phyloP scores from a whole-genome alignment of 371 early-diverging fungal species.

The Lichtheimia ramosa region DNA sequence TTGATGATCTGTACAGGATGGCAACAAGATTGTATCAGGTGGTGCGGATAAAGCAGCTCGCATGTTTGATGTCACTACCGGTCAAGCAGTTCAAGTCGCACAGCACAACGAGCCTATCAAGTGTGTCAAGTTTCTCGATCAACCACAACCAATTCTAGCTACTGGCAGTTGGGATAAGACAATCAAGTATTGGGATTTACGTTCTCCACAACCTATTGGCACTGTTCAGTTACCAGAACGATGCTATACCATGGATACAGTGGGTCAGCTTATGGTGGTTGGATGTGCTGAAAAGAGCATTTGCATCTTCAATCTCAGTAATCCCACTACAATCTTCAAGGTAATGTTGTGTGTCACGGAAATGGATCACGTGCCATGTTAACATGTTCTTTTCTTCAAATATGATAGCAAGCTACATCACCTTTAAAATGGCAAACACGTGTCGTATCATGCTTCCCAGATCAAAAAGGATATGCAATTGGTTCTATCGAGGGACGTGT shows the following conservation, averaged over 20 bases:
- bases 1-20: slow-evolving; percentile 60
- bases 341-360: slow-evolving; percentile 19
- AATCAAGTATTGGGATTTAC: slow-evolving; percentile 87
- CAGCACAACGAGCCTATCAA: slow-evolving; percentile 84
- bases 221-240: slow-evolving; percentile 78
- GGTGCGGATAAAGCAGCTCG: slow-evolving; percentile 86
- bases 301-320: slow-evolving; percentile 69
- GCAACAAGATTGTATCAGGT: slow-evolving; percentile 82
- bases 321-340: slow-evolving; percentile 71
- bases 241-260: slow-evolving; percentile 83
- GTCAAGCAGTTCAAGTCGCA: slow-evolving; percentile 80
- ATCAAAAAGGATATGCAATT: slow-evolving; percentile 83
- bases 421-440: slow-evolving; percentile 91
- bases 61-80: slow-evolving; percentile 77
- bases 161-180: slow-evolving; percentile 97
- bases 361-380: slow-evolving; percentile 51
- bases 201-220: slow-evolving; percentile 65
- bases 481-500: slow-evolving; percentile 94
- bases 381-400: background rate
- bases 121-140: slow-evolving; percentile 73
- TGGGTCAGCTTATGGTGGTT: slow-evolving; percentile 70
- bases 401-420: slow-evolving; percentile 57
- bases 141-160: slow-evolving; percentile 61
- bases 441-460: slow-evolving; percentile 74
- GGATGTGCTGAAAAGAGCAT: slow-evolving; percentile 81